These are phyloP conservation scores for Lignosus rhinocerotis DNA, from an alignment of 1,284 basidiomycete species.

Conservation along the genomic window DNA sequence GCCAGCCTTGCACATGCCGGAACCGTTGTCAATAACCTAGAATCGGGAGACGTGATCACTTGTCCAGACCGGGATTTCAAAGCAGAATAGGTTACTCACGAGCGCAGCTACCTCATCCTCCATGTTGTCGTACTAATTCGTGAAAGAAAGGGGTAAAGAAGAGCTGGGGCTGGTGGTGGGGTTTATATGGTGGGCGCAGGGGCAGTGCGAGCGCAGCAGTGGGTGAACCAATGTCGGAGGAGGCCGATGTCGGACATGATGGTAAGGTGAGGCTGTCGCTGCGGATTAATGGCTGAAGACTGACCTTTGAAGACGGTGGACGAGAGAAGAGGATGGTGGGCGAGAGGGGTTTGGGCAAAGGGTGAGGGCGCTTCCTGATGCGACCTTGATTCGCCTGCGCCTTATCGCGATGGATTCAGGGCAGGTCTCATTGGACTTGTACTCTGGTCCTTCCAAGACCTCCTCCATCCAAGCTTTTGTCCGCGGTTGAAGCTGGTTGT, in stretches of 20 bases:
- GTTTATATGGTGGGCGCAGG: slow-evolving; percentile 18
- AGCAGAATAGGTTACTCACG: slow-evolving; percentile 24
- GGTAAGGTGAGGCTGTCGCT: slow-evolving; percentile 15
- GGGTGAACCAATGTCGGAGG: slow-evolving; percentile 11
- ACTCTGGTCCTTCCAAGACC: slow-evolving; percentile 1
- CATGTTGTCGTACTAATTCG: slow-evolving; percentile 34
- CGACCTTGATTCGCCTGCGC: slow-evolving; percentile 23
- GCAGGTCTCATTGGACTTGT: slow-evolving; percentile 23
- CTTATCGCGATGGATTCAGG: slow-evolving; percentile 38
- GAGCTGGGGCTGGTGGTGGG: slow-evolving; percentile 21
- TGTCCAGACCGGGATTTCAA: neutral
- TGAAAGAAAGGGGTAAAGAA: slow-evolving; percentile 25
- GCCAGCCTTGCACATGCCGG: slow-evolving; percentile 93
- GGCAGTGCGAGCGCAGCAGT: slow-evolving; percentile 24
- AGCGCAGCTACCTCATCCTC: slow-evolving; percentile 39
- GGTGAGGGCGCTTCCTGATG: slow-evolving; percentile 30
- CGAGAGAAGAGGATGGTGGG: slow-evolving; percentile 24
- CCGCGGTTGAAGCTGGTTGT: too few species aligned
- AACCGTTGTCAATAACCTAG: slow-evolving; percentile 83
- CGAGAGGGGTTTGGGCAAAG: slow-evolving; percentile 31
- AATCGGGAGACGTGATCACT: neutral
- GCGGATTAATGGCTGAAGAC: slow-evolving; percentile 11
- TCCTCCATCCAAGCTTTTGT: too few species aligned
- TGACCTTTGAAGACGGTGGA: slow-evolving; percentile 17
- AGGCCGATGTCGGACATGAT: slow-evolving; percentile 1